phyloP scores from a whole-genome alignment of 441 rosid genomes.

The Capsella rubella region DNA sequence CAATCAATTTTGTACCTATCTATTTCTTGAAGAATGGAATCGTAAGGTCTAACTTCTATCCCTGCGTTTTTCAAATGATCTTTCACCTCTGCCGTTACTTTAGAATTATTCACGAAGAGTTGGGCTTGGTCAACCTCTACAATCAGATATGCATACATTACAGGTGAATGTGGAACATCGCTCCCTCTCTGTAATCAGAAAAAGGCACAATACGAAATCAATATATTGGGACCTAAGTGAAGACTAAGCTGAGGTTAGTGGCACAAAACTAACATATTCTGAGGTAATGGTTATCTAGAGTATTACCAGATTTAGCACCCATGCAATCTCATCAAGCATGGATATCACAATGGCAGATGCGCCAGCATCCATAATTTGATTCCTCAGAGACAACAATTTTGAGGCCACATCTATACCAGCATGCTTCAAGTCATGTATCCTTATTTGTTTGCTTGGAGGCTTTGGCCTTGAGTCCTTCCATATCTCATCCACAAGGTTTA shows the following conservation, averaged over 20 bases:
- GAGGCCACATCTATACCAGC: conserved; percentile 86
- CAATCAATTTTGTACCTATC: conserved; percentile 56
- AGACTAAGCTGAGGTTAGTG: neutral
- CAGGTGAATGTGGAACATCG: conserved; percentile 97
- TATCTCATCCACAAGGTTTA: conserved; percentile 85
- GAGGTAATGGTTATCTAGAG: conserved; percentile 27
- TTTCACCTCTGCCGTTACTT: conserved; percentile 79
- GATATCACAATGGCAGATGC: conserved; percentile 87
- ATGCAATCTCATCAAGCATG: conserved; percentile 98
- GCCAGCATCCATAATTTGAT: conserved; percentile 70
- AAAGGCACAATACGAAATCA: conserved; percentile 18
- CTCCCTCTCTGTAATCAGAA: conserved; percentile 81
- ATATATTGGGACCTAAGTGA: conserved; percentile 18
- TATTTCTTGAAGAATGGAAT: conserved; percentile 76
- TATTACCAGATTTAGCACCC: conserved; percentile 93
- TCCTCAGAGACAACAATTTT: conserved; percentile 73
- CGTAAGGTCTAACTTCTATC: conserved; percentile 74
- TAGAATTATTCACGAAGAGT: conserved; percentile 72
- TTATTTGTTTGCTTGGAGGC: conserved; percentile 77
- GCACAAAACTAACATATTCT: conserved; percentile 16
- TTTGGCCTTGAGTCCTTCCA: conserved; percentile 92
- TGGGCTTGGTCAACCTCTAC: conserved; percentile 76
- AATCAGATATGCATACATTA: conserved; percentile 84
- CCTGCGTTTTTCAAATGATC: conserved; percentile 80
- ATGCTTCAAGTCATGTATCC: conserved; percentile 86